Evolutionary conservation across 768 basidiomycete species (phyloP), one percentile per base, ranked within the genome.

Genomic region (Pisolithus marmoratus): DNA sequence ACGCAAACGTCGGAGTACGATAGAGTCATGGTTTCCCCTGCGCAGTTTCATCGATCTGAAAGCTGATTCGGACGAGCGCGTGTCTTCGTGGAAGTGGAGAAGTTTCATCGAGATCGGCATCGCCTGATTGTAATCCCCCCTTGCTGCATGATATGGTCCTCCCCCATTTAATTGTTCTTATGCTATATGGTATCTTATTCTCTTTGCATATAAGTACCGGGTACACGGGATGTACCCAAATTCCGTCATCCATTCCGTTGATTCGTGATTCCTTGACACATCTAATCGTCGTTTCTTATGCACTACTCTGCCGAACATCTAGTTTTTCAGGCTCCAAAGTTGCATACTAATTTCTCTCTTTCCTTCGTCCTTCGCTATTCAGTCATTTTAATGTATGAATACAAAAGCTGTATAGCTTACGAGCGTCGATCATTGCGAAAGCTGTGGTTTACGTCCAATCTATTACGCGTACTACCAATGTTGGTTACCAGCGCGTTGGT

Each of bases 1-100:
- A 22, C 63, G 61, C 49, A 72, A 59, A 44, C 66, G 75, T 20
- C 63, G 73, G 48, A 64, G 71, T 42, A 82, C 82, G 15, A 48
- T 75, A 38, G 73, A 76, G 41, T 70, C 71, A 27, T 78, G 80
- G 75, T 76, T 83, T 54, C 77, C 79, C 0, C 69, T 84, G 43
- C 75, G 74, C 54, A 83, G 82, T 57, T 85, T 85, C 65, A 84
- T 85, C 50, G 83, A 85, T 60, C 67, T 85, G 46, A 74, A 73
- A 51, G 79, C 80, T 34, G 76, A 78, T 12, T 9, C 31, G 19
- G 46, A 47, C 5, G 46, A 47, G 46, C 23, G 69, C 74, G 26
- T 53, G n/a, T 63, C 70, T 22, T 66, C 70, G 4, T 78, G 80
- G 70, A 73, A 73, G 49, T 85, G 82, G 83, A 70, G 81, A 56